Percentiles rank a stretch among this genome's conserved stretches.
Conservation (phyloP, 2,329 filamentous ascomycete genomes). For the Cryphonectria nitschkei region DNA sequence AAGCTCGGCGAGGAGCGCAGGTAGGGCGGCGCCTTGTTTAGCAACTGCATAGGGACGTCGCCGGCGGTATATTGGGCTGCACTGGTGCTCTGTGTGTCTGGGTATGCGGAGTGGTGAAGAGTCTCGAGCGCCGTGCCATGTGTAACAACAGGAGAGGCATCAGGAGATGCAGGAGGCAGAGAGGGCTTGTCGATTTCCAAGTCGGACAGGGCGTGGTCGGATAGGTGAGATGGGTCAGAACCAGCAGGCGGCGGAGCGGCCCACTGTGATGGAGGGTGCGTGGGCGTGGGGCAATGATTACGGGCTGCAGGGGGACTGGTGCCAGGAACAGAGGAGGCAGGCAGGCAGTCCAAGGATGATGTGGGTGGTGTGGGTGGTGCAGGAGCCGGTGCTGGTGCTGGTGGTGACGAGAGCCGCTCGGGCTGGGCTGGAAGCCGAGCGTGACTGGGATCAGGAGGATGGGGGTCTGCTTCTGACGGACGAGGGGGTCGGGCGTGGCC, state of each 20-base stretch:
- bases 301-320: conserved; percentile 12
- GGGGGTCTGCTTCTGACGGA: conserved; percentile 2
- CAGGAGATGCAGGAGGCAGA: conserved; percentile 15
- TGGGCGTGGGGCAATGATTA: conserved; percentile 20
- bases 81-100: conserved; percentile 19
- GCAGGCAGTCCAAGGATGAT: conserved; percentile 27
- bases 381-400: not conserved
- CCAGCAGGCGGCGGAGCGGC: conserved; percentile 21
- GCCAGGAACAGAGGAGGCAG: conserved; percentile 5
- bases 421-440: conserved; percentile 4
- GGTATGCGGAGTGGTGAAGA: conserved; percentile 14
- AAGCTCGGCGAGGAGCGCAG: conserved; percentile 40
- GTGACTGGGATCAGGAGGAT: conserved; percentile 11
- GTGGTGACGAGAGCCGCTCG: conserved; percentile 14
- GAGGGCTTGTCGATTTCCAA: conserved; percentile 25
- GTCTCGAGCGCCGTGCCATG: conserved; percentile 27
- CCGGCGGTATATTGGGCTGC: conserved; percentile 12
- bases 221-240: conserved; percentile 20
- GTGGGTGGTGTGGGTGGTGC: not conserved
- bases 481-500: conserved; percentile 5
- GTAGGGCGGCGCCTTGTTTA: conserved; percentile 34
- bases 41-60: conserved; percentile 28
- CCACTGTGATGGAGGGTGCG: conserved; percentile 26
- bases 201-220: conserved; percentile 14
- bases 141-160: conserved; percentile 18